Evolutionary conservation across 768 basidiomycete species (phyloP), one percentile per base, ranked within the genome.

Genomic region (Piloderma croceum): DNA sequence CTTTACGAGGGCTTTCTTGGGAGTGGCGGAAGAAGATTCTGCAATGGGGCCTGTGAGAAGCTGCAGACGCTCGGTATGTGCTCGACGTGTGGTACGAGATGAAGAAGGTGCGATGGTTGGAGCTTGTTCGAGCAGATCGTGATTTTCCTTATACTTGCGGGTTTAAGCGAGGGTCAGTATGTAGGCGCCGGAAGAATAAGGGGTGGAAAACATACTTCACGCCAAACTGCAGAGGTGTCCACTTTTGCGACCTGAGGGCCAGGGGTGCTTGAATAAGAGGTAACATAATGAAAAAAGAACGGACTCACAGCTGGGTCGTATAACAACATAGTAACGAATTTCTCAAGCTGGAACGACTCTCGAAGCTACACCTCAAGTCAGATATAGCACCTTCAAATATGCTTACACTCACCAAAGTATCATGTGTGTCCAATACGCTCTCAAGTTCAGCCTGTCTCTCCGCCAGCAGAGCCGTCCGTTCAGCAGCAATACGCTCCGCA

Each of bases 271-370:
- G n/a, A n/a, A n/a, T n/a, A n/a, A n/a, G n/a, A n/a, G n/a, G 34
- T 37, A 43, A 44, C 45, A 24, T 37, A 43, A 18, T 19, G 33
- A 23, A 34, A 7, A 15, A 6, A 29, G 20, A 15, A 6, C 19
- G 7, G 6, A 17, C 31, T 10, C 23, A 21, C 2, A 39, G 37
- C n/a, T 7, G 91, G 92, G 60, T 93, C 74, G 58, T 80, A 97
- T 15, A 69, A 71, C 24, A 91, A 62, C 67, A 94, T 70, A 19
- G 75, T 79, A 3, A 79, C 74, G 56, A 85, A 93, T 43, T 82
- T 70, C 48, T 92, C 83, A 62, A 94, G 71, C 55, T 97, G 92
- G 60, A 93, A 97, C 43, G 77, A 69, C 61, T 97, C 90, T 44
- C 92, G 77, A 35, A 94, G 71, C 83, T 90, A 45, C 31, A 17